phyloP scores from a whole-genome alignment of 176 grass and related monocot species.

The Coix lacrymajobi region DNA sequence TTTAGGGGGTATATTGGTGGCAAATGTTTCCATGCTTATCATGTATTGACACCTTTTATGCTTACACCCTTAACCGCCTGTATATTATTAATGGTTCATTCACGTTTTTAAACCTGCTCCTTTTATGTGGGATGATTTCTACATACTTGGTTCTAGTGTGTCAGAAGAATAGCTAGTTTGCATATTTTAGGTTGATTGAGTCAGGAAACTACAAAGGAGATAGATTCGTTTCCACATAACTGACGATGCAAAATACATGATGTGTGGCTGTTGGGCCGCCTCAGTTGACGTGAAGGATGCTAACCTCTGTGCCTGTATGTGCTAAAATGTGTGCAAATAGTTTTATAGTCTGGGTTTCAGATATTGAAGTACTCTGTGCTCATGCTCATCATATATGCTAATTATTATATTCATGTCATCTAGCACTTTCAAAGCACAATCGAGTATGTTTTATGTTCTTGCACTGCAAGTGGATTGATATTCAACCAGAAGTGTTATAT shows the following conservation, averaged over 20 bases:
- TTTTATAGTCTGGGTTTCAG: background rate
- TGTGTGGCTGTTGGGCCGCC: background rate
- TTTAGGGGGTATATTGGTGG: background rate
- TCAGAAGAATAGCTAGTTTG: background rate
- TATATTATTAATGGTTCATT: background rate
- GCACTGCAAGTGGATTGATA: background rate
- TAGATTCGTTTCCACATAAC: background rate
- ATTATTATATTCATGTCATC: background rate
- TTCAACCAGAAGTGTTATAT: background rate
- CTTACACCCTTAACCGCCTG: background rate
- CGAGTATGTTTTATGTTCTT: background rate
- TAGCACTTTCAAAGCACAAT: background rate
- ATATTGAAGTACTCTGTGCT: background rate
- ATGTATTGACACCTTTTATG: background rate
- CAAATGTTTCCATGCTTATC: background rate
- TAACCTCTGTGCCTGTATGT: background rate
- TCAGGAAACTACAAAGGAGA: background rate
- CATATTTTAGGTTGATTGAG: background rate
- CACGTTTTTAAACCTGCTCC: background rate
- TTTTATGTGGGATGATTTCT: background rate
- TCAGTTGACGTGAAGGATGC: background rate
- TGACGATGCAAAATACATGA: background rate
- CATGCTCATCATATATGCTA: background rate
- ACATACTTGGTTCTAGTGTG: background rate
- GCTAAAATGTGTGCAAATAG: background rate